phyloP scores from a whole-genome alignment of 1,284 basidiomycete genomes.

The Taiwanofungus camphoratus region DNA sequence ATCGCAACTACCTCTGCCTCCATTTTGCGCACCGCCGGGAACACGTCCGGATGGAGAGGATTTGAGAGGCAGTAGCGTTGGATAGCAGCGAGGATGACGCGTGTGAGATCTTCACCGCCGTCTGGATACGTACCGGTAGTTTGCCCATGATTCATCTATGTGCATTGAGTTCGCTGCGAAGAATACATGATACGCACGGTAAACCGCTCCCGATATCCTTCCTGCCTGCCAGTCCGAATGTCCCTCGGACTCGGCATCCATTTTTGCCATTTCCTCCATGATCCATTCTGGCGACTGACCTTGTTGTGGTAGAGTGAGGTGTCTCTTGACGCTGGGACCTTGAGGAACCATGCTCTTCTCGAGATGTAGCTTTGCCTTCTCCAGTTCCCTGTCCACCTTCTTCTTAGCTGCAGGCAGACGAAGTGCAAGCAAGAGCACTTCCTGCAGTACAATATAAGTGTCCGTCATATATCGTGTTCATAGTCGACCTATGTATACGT shows the following conservation, averaged over 20 bases:
- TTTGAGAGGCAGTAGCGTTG: slow-evolving; percentile 77
- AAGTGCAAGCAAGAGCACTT: slow-evolving; percentile 56
- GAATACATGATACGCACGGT: slow-evolving; percentile 65
- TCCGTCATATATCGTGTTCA: no score
- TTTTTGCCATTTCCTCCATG: slow-evolving; percentile 68
- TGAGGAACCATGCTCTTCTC: slow-evolving; percentile 64
- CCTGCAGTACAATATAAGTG: slow-evolving; percentile 33
- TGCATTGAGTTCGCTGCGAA: no score
- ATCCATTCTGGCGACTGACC: slow-evolving; percentile 79
- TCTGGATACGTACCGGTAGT: slow-evolving; percentile 37
- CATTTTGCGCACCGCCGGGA: slow-evolving; percentile 95
- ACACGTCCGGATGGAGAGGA: slow-evolving; percentile 93
- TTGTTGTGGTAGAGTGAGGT: slow-evolving; percentile 60
- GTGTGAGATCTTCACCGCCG: slow-evolving; percentile 78
- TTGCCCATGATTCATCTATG: slow-evolving; percentile 1
- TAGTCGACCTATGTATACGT: neutral
- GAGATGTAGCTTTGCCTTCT: slow-evolving; percentile 58
- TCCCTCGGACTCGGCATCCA: slow-evolving; percentile 55
- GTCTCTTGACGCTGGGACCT: slow-evolving; percentile 53
- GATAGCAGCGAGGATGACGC: slow-evolving; percentile 66
- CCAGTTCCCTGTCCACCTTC: slow-evolving; percentile 70
- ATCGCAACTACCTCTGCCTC: slow-evolving; percentile 96
- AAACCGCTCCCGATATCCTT: slow-evolving; percentile 83
- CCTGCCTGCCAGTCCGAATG: slow-evolving; percentile 65
- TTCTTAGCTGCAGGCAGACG: slow-evolving; percentile 62